A percentile compares a stretch with the other conserved stretches of the same genome.
Evolutionary conservation across 1,139 yeast species (phyloP).

Genomic region (Arxiozyma bovina): DNA sequence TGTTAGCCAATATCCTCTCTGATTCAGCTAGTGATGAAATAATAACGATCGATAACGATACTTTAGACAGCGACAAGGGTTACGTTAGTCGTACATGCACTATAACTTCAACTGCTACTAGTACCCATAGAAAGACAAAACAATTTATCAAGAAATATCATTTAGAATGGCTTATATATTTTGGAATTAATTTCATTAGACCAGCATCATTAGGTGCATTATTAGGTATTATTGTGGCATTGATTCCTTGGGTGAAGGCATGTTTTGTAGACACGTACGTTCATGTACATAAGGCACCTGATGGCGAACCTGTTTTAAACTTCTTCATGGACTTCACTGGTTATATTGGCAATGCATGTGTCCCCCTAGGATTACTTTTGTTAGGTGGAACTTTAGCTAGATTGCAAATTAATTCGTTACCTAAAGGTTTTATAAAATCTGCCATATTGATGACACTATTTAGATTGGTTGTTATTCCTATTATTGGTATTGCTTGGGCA

Average conservation of each 20-base stretch:
- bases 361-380: slow-evolving; percentile 66
- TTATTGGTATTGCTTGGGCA: slow-evolving; percentile 51
- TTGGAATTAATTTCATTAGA: slow-evolving; percentile 42
- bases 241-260: slow-evolving; percentile 68
- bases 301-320: slow-evolving; percentile 65
- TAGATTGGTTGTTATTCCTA: slow-evolving; percentile 44
- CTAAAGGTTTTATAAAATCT: slow-evolving; percentile 56
- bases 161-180: slow-evolving; percentile 25
- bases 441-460: slow-evolving; percentile 36
- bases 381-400: slow-evolving; percentile 77
- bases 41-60: background rate
- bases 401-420: slow-evolving; percentile 47
- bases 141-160: slow-evolving; percentile 14
- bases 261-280: slow-evolving; percentile 43
- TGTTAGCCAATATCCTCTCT: background rate
- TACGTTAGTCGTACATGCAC: background rate
- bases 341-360: slow-evolving; percentile 76
- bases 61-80: background rate
- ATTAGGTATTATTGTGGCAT: slow-evolving; percentile 44
- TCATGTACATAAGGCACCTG: slow-evolving; percentile 63
- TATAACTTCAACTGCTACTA: background rate
- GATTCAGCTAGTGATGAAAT: slow-evolving; percentile 5
- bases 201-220: slow-evolving; percentile 52
- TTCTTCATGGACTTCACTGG: slow-evolving; percentile 69
- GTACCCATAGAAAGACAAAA: background rate